Evolutionary conservation across 305 asterid species (phyloP), one percentile per base, ranked within the genome.

Genomic region (Rubia occidens): DNA sequence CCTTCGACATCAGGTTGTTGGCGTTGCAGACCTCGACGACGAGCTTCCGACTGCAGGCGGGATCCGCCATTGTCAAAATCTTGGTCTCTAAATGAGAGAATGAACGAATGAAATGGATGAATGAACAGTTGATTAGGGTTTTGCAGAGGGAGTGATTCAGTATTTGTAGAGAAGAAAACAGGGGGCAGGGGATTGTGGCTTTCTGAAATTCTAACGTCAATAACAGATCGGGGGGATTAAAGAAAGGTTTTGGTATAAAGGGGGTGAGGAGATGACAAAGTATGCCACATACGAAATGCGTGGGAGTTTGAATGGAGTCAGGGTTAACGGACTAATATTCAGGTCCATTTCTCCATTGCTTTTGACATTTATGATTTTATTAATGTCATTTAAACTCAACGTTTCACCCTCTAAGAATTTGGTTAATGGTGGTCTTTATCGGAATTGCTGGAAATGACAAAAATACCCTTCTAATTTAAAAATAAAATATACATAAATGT

Each of bases 1-100:
- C 98, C 66, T 89, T 91, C 1, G 98, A 96, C 98, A 91, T 91
- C 71, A 91, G 70, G 61, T 91, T 91, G 72, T 85, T 87, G 18
- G 97, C 97, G 67, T 78, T 87, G 77, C 89, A 84, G 13, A 90
- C 81, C 68, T 88, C 82, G 0, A 90, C 92, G 0, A 78, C 76
- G 21, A 90, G 72, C 58, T 87, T 90, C 70, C 95, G 80, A 68
- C 56, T 71, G 69, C 74, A 66, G 61, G 29, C 70, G 24, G 75
- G 77, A 24, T 78, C 83, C 6, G 79, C 83, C 94, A 85, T 87
- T 64, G 17, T 18, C 10, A 39, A 61, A 60, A 54, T 13, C 17
- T 32, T 3, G 37, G 3, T 2, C 37, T 32, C 37, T 3, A 29
- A 29, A 29, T 29, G 32, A 29, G 2, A 29, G 32, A 29, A 29